These are phyloP conservation scores for Ogataea salicorniae DNA, from an alignment of 805 yeast species.

Conservation along the genomic window DNA sequence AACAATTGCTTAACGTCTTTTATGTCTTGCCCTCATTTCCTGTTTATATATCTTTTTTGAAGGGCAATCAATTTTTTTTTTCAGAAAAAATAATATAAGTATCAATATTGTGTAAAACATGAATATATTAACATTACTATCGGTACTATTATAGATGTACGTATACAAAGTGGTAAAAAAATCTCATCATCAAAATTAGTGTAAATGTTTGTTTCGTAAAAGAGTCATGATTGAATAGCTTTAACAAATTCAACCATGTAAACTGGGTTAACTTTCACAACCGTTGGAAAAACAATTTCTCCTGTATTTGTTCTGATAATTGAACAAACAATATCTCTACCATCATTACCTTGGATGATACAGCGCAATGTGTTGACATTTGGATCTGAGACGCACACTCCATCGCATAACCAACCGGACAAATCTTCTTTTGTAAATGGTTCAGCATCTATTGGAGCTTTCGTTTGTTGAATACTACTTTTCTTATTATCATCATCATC, in stretches of 20 bases:
- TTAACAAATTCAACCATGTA: slow-evolving; percentile 2
- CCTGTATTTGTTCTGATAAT: neutral
- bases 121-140: no score
- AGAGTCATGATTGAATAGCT: neutral
- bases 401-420: neutral
- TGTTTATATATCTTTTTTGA: no score
- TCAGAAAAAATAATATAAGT: no score
- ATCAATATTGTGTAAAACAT: no score
- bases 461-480: no score
- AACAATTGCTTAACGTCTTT: neutral
- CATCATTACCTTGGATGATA: neutral
- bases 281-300: neutral
- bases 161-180: neutral
- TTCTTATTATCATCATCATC: no score
- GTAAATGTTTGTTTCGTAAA: no score
- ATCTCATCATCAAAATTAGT: no score
- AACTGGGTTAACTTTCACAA: slow-evolving; percentile 2
- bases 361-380: neutral
- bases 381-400: neutral
- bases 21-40: neutral
- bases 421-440: neutral
- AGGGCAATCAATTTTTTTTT: no score
- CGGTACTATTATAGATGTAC: neutral
- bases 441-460: neutral
- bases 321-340: slow-evolving; percentile 1